A percentile compares a stretch with the other conserved stretches of the same genome.
Evolutionary conservation across 2,329 filamentous ascomycete species (phyloP).

Genomic region (Lasiodiplodia citricola): DNA sequence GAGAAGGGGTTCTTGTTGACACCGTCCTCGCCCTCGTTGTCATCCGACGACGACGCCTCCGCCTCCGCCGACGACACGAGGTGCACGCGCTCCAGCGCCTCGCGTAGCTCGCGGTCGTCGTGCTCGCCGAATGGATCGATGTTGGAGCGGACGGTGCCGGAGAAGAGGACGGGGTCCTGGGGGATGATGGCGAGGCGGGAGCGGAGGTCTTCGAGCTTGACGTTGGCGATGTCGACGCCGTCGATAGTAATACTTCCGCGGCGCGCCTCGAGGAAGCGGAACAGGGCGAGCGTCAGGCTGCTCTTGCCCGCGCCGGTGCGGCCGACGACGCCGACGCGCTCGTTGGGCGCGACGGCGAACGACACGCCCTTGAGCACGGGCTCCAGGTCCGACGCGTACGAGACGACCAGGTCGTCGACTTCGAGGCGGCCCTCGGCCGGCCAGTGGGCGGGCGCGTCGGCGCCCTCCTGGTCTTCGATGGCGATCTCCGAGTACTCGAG

Average conservation of each 20-base stretch:
- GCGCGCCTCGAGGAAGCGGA: constrained; percentile 71
- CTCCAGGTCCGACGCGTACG: constrained; percentile 73
- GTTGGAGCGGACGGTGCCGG: constrained; percentile 76
- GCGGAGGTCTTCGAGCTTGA: constrained; percentile 72
- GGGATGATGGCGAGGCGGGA: constrained; percentile 81
- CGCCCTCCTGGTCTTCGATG: constrained; percentile 59
- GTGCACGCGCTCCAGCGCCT: constrained; percentile 73
- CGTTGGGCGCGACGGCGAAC: constrained; percentile 69
- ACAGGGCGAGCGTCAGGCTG: constrained; percentile 74
- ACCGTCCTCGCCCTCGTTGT: background rate
- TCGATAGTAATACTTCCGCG: constrained; percentile 66
- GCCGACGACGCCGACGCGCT: constrained; percentile 68
- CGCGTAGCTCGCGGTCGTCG: constrained; percentile 69
- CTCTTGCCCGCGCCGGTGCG: constrained; percentile 81
- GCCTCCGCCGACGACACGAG: constrained; percentile 51
- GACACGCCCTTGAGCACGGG: constrained; percentile 72
- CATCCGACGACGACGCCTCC: background rate
- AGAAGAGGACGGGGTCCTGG: constrained; percentile 82
- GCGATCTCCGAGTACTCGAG: constrained; percentile 73
- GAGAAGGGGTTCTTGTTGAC: constrained; percentile 31
- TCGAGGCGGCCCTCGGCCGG: constrained; percentile 75
- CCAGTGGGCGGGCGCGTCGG: constrained; percentile 72
- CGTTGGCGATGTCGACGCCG: constrained; percentile 74
- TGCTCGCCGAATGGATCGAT: constrained; percentile 78
- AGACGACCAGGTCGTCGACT: constrained; percentile 73